Evolutionary conservation across 2,329 filamentous ascomycete genomes (phyloP), one percentile per base, ranked within the genome.

Genomic region (Alternaria conjuncta): DNA sequence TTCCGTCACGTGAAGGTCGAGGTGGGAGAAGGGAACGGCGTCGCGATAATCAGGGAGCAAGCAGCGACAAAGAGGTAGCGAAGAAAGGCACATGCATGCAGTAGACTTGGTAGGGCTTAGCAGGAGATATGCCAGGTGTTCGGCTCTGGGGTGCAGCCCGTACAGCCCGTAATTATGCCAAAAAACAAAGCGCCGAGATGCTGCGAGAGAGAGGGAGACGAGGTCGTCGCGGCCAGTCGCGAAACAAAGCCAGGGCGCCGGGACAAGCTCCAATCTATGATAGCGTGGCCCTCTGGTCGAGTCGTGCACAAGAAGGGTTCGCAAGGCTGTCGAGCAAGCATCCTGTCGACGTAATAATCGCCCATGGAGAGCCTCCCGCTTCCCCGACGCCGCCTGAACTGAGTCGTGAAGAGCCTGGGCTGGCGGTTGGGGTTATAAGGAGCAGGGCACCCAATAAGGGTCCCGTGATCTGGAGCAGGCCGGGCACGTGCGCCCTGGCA

Each of bases 41-140:
- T 23, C 26, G 26, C 36, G 41, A 47, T 32, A 53, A 46, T 30
- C 46, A 58, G 60, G 55, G 55, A 56, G 43, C 43, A 56, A 20
- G 43, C 25, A 30, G 25, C 41, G 28, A 43, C 53, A 55, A 53
- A 44, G 43, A 59, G 68, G 55, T 43, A 58, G 65, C 69, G 65
- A 68, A 62, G 46, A 54, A 46, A 53, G 49, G 49, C 49, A 61
- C 53, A 61, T 61, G 58, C 51, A 61, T 61, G 53, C 58, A 56
- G 58, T 49, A 56, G 64, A 70, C 71, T 71, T 69, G 73, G 72
- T 71, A 76, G 66, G 72, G 70, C 72, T 74, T 71, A 71, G 67
- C 63, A 60, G 62, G 55, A 61, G 65, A 65, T 64, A 64, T 71
- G 69, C 63, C 59, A 70, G 71, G 72, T 68, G 62, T 62, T 67